Conservation (phyloP, 2,329 filamentous ascomycete genomes). For the Ascochyta clinopodiicola region DNA sequence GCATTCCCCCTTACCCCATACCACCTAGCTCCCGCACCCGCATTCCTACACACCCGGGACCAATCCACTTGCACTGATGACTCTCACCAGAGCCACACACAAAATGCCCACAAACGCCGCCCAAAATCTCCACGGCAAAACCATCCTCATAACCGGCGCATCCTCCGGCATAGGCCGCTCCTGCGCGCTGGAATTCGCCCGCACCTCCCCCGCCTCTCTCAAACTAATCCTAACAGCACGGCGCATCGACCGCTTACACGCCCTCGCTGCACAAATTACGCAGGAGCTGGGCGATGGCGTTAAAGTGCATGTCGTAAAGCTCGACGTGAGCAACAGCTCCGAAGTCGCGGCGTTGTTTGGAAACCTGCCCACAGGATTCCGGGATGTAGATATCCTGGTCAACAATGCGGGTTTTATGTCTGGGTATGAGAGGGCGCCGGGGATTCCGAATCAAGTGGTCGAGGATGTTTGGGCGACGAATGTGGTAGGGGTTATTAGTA, state of each 20-base stretch:
- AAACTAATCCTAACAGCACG: slow-evolving; percentile 85
- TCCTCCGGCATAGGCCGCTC: slow-evolving; percentile 86
- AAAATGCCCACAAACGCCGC: slow-evolving; percentile 49
- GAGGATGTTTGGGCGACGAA: slow-evolving; percentile 87
- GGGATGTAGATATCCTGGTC: slow-evolving; percentile 82
- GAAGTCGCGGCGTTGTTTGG: slow-evolving; percentile 75
- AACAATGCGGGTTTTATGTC: slow-evolving; percentile 97
- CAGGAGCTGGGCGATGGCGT: slow-evolving; percentile 71
- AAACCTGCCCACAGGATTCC: slow-evolving; percentile 77
- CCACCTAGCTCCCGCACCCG: background rate
- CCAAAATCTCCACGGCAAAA: slow-evolving; percentile 88
- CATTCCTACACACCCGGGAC: background rate
- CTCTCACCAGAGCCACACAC: background rate
- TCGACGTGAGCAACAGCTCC: slow-evolving; percentile 81
- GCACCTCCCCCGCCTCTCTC: slow-evolving; percentile 75
- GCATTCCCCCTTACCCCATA: background rate
- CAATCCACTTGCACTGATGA: background rate
- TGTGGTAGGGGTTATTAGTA: slow-evolving; percentile 88
- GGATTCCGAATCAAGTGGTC: slow-evolving; percentile 81
- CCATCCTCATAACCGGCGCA: slow-evolving; percentile 86
- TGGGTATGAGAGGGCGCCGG: slow-evolving; percentile 80
- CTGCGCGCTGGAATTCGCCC: slow-evolving; percentile 86
- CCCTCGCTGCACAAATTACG: slow-evolving; percentile 75
- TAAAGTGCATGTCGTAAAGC: slow-evolving; percentile 73
- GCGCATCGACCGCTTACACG: slow-evolving; percentile 74